Percentiles rank a stretch among this genome's conserved stretches.
phyloP scores from a whole-genome alignment of 306 rosid species.

The Gleditsia sinensis region DNA sequence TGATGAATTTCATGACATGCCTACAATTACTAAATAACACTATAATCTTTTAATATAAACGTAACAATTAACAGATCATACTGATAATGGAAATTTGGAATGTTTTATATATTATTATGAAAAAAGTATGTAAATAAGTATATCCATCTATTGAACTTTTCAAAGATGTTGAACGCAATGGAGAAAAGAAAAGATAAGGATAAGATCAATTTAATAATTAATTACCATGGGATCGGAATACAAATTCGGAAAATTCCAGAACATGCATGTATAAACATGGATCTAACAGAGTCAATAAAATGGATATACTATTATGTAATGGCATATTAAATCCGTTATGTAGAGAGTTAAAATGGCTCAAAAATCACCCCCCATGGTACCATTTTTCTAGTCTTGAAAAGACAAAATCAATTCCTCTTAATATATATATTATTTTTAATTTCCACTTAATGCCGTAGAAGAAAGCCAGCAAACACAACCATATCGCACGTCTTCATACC shows the following conservation, averaged over 20 bases:
- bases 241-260: slow-evolving; percentile 1
- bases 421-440: too few relatives aligned
- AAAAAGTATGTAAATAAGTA: background rate
- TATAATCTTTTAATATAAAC: too few relatives aligned
- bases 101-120: background rate
- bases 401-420: background rate
- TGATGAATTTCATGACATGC: too few relatives aligned
- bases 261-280: background rate
- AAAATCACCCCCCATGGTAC: background rate
- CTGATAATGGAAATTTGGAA: too few relatives aligned
- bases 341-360: background rate
- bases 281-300: background rate
- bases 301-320: background rate
- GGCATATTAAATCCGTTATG: background rate
- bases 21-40: too few relatives aligned
- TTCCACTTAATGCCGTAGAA: background rate
- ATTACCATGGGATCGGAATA: background rate
- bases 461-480: background rate
- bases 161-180: background rate
- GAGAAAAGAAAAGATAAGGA: background rate
- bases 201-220: background rate
- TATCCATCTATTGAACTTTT: background rate
- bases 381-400: background rate
- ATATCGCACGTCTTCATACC: background rate
- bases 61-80: too few relatives aligned